Percentiles rank a stretch among this genome's conserved stretches.
These are phyloP conservation scores for Trichophyton simii DNA, from an alignment of 2,329 filamentous ascomycete genomes.

Conservation along the genomic window DNA sequence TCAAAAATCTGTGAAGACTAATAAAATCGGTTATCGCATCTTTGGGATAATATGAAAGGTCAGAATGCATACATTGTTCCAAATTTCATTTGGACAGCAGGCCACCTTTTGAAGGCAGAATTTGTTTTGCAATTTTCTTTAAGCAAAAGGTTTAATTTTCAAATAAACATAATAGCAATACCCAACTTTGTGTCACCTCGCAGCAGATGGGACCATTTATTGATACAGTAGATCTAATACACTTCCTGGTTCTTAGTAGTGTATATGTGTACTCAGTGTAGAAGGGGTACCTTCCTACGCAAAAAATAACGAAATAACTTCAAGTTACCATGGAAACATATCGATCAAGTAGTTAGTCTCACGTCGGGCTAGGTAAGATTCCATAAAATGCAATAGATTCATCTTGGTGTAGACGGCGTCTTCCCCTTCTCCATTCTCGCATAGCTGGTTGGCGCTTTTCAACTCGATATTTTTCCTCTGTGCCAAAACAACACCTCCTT, in stretches of 20 bases:
- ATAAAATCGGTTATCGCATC: neutral
- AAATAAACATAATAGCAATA: neutral
- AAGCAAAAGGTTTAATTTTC: neutral
- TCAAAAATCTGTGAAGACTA: neutral
- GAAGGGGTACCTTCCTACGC: neutral
- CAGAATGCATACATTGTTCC: neutral
- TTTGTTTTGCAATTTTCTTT: neutral
- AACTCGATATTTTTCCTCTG: neutral
- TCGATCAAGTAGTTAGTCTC: neutral
- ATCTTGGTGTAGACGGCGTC: neutral
- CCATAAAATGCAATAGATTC: neutral
- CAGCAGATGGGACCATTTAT: neutral
- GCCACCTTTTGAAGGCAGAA: neutral
- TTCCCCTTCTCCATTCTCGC: neutral
- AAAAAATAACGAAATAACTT: neutral
- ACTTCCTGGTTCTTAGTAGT: no score
- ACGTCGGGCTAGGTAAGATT: neutral
- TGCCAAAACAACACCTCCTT: slow-evolving; percentile 30
- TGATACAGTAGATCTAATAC: neutral
- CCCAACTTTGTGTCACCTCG: neutral
- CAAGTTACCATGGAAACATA: neutral
- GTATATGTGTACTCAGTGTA: no score
- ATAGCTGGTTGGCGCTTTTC: neutral
- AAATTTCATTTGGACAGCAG: neutral
- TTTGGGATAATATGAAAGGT: neutral